Evolutionary conservation across 441 rosid genomes (phyloP).

Genomic region (Gossypium davidsonii): DNA sequence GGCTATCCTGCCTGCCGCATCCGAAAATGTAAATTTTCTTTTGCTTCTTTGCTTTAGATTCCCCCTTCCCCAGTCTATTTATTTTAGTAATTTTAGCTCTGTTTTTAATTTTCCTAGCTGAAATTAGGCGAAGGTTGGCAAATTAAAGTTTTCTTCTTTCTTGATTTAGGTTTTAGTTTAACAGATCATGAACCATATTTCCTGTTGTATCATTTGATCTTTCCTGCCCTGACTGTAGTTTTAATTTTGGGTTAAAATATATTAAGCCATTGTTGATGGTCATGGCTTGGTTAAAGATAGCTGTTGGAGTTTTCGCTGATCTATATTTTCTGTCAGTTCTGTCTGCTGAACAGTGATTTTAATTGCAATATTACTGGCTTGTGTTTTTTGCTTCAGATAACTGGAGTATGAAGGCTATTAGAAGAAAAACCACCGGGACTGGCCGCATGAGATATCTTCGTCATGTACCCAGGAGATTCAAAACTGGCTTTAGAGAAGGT

Average conservation of each 20-base stretch:
- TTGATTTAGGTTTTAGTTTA: not conserved
- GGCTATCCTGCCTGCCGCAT: constrained; percentile 40
- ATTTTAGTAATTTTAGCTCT: not conserved
- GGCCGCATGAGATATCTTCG: constrained; percentile 11
- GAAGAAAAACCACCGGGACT: not conserved
- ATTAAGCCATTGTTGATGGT: not conserved
- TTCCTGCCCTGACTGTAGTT: not conserved
- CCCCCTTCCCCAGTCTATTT: no score
- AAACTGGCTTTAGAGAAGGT: constrained; percentile 12
- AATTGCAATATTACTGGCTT: not conserved
- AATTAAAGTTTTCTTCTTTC: not conserved
- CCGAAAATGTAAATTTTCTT: constrained; percentile 27
- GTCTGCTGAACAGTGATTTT: not conserved
- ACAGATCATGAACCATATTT: not conserved
- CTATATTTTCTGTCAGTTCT: not conserved
- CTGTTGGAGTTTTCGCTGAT: not conserved
- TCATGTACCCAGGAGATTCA: constrained; percentile 2
- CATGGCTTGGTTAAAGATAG: not conserved
- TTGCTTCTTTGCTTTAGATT: not conserved
- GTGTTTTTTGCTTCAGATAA: not conserved
- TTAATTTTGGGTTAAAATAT: not conserved
- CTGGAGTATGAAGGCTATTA: constrained; percentile 11
- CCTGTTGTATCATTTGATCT: not conserved
- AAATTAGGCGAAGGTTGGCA: not conserved
- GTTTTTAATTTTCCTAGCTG: not conserved